A percentile compares a stretch with the other conserved stretches of the same genome.
These are phyloP conservation scores for Corchorus capsularis DNA, from an alignment of 345 rosid species.

Conservation along the genomic window DNA sequence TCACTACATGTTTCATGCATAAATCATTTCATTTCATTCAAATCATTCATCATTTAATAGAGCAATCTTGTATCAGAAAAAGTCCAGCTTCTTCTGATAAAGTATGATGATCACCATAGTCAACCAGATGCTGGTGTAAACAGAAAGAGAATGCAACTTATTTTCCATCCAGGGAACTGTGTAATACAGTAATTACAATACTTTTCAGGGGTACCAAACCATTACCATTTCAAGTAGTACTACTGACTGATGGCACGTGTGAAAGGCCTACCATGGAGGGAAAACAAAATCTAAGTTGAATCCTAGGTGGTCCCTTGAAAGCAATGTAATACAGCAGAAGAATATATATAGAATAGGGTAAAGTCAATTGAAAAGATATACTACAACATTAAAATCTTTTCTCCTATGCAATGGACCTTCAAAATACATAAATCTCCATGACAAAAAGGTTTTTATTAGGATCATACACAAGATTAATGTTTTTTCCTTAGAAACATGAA, in stretches of 20 bases:
- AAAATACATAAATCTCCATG: too few species aligned
- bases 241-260: background rate
- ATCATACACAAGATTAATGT: too few species aligned
- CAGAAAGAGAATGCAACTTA: background rate
- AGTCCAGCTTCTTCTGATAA: background rate
- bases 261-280: background rate
- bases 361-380: background rate
- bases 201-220: background rate
- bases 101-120: background rate
- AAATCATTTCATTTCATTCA: background rate
- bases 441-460: background rate
- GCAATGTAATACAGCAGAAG: background rate
- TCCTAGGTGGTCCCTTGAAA: conserved; percentile 6
- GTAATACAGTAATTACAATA: background rate
- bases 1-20: background rate
- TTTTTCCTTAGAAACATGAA: background rate
- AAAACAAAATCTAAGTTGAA: conserved; percentile 6
- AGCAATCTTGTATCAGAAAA: background rate
- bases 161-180: background rate
- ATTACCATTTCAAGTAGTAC: background rate
- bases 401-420: background rate
- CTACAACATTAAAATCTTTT: background rate
- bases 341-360: background rate
- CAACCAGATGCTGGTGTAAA: background rate
- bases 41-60: background rate